Percentiles rank a stretch among this genome's conserved stretches.
phyloP scores from a whole-genome alignment of 2,329 filamentous ascomycete species.

The Ilyonectria destructans region DNA sequence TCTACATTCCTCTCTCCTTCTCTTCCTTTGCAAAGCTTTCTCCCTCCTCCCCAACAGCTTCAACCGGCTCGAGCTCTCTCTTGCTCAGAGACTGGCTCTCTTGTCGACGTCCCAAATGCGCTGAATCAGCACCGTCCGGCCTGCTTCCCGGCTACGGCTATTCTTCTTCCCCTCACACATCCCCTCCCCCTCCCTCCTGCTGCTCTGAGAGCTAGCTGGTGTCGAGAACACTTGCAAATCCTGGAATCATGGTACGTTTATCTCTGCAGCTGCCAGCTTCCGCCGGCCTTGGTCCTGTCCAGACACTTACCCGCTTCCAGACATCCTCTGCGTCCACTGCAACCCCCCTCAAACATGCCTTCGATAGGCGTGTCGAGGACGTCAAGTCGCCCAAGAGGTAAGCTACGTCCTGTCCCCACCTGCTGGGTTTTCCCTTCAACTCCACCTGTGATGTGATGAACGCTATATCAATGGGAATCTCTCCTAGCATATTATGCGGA shows the following conservation, averaged over 20 bases:
- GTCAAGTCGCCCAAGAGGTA: constrained; percentile 93
- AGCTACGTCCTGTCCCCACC: constrained; percentile 55
- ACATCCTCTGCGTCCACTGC: constrained; percentile 82
- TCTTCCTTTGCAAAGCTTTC: constrained; percentile 36
- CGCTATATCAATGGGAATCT: constrained; percentile 99
- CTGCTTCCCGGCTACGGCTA: constrained; percentile 42
- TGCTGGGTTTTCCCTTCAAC: constrained; percentile 4
- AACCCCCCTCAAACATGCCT: constrained; percentile 80
- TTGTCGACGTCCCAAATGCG: constrained; percentile 41
- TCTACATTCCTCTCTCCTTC: constrained; percentile 40
- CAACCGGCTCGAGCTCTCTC: constrained; percentile 15
- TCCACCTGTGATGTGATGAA: constrained; percentile 78
- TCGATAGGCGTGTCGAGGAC: constrained; percentile 87
- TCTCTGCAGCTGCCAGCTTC: constrained; percentile 28
- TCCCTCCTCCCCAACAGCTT: constrained; percentile 28
- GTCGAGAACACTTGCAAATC: not conserved
- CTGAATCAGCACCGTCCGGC: constrained; percentile 40
- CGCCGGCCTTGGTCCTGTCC: constrained; percentile 23
- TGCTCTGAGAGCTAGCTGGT: constrained; percentile 2
- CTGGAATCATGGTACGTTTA: constrained; percentile 46
- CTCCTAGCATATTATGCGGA: constrained; percentile 98
- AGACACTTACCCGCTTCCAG: constrained; percentile 57
- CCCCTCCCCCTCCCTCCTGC: constrained; percentile 3
- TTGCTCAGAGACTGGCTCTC: constrained; percentile 45
- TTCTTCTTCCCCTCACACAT: constrained; percentile 4